These are phyloP conservation scores for Endocalyx cinctus DNA, from an alignment of 2,329 filamentous ascomycete genomes.

Conservation along the genomic window DNA sequence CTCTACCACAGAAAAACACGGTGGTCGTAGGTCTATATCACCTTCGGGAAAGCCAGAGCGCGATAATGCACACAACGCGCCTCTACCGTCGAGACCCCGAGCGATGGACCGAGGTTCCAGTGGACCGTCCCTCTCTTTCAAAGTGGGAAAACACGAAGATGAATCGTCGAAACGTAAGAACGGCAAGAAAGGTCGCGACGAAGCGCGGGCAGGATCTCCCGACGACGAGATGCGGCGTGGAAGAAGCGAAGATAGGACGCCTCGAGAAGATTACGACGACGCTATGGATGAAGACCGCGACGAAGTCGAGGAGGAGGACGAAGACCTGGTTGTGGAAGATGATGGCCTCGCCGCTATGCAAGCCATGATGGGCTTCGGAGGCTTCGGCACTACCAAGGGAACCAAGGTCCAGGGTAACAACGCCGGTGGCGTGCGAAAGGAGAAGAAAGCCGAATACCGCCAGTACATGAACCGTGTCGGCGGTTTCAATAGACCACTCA, in stretches of 20 bases:
- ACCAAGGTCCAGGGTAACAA: conserved; percentile 87
- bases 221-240: conserved; percentile 20
- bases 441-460: conserved; percentile 90
- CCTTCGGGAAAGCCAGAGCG: too few relatives aligned
- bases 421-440: conserved; percentile 76
- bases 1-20: too few relatives aligned
- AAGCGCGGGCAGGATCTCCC: conserved; percentile 7
- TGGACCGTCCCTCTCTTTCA: conserved; percentile 31
- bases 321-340: conserved; percentile 53
- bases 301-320: conserved; percentile 27
- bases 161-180: conserved; percentile 15
- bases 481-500: conserved; percentile 76
- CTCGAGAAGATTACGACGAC: conserved; percentile 12
- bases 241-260: conserved; percentile 10
- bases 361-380: conserved; percentile 84
- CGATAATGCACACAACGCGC: conserved; percentile 19
- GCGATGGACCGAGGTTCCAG: conserved; percentile 10
- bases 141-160: conserved; percentile 30
- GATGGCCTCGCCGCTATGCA: conserved; percentile 70
- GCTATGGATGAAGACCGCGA: too few relatives aligned
- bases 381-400: conserved; percentile 81
- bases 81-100: conserved; percentile 26
- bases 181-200: conserved; percentile 13
- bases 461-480: conserved; percentile 93
- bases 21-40: too few relatives aligned